Percentiles rank a stretch among this genome's conserved stretches.
Conservation (phyloP, 176 grass and related monocot genomes). For the Urochloa ruziziensis region DNA sequence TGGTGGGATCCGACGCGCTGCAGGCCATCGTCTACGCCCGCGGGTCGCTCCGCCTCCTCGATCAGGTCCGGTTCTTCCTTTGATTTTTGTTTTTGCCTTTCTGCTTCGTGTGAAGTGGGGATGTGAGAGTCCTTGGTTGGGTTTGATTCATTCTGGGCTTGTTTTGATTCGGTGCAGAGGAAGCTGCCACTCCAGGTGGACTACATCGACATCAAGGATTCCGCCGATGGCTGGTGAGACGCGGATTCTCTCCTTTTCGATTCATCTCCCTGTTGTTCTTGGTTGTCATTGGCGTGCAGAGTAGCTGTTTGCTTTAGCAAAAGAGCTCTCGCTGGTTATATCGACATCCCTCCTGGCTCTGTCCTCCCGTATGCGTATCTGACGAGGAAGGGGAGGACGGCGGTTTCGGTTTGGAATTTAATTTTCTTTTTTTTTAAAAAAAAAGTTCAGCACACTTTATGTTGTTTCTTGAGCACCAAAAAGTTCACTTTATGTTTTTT, state of each 20-base stretch:
- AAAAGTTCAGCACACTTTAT: background rate
- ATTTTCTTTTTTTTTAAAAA: background rate
- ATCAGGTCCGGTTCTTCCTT: slow-evolving; percentile 44
- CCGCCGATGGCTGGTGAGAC: slow-evolving; percentile 80
- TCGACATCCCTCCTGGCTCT: no score
- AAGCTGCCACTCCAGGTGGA: slow-evolving; percentile 67
- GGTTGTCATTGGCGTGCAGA: no score
- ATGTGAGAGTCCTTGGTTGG: background rate
- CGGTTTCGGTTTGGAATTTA: background rate
- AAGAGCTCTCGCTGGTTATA: background rate
- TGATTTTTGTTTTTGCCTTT: no score
- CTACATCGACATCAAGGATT: slow-evolving; percentile 64
- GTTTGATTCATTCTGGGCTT: background rate
- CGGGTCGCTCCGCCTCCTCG: slow-evolving; percentile 83
- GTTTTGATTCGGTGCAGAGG: slow-evolving; percentile 41
- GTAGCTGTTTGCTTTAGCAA: background rate
- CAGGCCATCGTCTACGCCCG: slow-evolving; percentile 69
- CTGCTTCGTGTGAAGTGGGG: background rate
- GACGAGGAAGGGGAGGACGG: background rate
- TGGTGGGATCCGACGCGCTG: slow-evolving; percentile 47
- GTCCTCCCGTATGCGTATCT: background rate
- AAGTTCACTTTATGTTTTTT: background rate
- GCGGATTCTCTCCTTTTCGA: background rate
- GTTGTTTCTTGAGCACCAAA: no score
- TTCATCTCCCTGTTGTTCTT: background rate